A percentile compares a stretch with the other conserved stretches of the same genome.
Evolutionary conservation across 805 yeast genomes (phyloP).

Genomic region (Ogataea paradorogensis): DNA sequence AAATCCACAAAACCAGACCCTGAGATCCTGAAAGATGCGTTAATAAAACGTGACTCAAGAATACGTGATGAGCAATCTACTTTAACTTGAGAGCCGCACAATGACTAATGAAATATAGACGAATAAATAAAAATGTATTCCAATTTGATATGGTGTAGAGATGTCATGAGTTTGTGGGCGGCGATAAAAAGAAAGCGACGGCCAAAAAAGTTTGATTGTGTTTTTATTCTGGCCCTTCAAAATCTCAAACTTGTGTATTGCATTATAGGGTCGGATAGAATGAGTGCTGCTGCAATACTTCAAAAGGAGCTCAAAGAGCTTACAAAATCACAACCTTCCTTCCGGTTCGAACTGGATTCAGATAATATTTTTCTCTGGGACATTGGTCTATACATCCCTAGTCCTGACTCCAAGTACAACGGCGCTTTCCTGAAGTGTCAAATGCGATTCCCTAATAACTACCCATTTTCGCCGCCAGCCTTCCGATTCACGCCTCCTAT

Average conservation of each 20-base stretch:
- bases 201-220: conserved; percentile 10
- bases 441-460: conserved; percentile 88
- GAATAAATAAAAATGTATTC: conserved; percentile 1
- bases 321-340: conserved; percentile 32
- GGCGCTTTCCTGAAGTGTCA: conserved; percentile 95
- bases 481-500: conserved; percentile 91
- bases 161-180: not conserved
- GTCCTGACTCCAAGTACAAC: conserved; percentile 84
- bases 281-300: conserved; percentile 31
- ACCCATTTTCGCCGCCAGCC: conserved; percentile 90
- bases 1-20: conserved; percentile 4
- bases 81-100: conserved; percentile 1
- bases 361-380: conserved; percentile 68
- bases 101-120: conserved; percentile 8
- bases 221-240: conserved; percentile 3
- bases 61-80: conserved; percentile 15
- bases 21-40: conserved; percentile 16
- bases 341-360: conserved; percentile 41
- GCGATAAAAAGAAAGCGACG: conserved; percentile 5
- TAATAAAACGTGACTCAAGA: conserved; percentile 21
- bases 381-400: conserved; percentile 87
- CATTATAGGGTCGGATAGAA: conserved; percentile 1
- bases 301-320: conserved; percentile 36
- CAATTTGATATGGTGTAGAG: not conserved
- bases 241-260: not conserved